phyloP scores from a whole-genome alignment of 345 rosid genomes.

The Draba incana region DNA sequence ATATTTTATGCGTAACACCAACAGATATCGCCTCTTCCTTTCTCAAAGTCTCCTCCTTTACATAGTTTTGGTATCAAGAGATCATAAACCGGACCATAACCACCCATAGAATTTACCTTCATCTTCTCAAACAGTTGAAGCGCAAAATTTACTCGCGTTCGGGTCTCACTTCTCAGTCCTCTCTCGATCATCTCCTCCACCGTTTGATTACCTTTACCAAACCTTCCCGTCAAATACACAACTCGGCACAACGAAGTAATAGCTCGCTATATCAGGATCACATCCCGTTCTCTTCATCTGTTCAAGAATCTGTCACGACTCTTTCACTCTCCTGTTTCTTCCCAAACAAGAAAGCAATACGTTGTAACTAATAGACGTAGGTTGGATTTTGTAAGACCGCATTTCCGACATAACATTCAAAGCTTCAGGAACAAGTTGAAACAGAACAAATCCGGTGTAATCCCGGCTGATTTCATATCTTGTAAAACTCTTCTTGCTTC shows the following conservation, averaged over 20 bases:
- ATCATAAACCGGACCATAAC: constrained; percentile 74
- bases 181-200: constrained; percentile 76
- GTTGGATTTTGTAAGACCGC: constrained; percentile 59
- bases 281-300: constrained; percentile 68
- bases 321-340: constrained; percentile 76
- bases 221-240: constrained; percentile 77
- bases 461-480: constrained; percentile 69
- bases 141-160: constrained; percentile 67
- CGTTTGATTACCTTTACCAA: constrained; percentile 71
- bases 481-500: constrained; percentile 71
- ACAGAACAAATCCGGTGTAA: constrained; percentile 68
- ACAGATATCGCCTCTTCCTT: constrained; percentile 66
- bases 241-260: constrained; percentile 80
- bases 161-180: constrained; percentile 61
- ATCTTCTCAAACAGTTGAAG: constrained; percentile 69
- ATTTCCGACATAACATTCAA: constrained; percentile 87
- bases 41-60: constrained; percentile 70
- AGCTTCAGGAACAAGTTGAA: constrained; percentile 81
- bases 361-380: constrained; percentile 71
- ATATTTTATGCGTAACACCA: constrained; percentile 47
- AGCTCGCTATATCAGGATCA: constrained; percentile 69
- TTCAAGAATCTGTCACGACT: constrained; percentile 65
- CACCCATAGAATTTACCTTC: constrained; percentile 63
- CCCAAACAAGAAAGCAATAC: constrained; percentile 77
- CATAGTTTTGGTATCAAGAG: constrained; percentile 78